phyloP scores from a whole-genome alignment of 495 filamentous ascomycete species.

The Bacidia gigantensis region DNA sequence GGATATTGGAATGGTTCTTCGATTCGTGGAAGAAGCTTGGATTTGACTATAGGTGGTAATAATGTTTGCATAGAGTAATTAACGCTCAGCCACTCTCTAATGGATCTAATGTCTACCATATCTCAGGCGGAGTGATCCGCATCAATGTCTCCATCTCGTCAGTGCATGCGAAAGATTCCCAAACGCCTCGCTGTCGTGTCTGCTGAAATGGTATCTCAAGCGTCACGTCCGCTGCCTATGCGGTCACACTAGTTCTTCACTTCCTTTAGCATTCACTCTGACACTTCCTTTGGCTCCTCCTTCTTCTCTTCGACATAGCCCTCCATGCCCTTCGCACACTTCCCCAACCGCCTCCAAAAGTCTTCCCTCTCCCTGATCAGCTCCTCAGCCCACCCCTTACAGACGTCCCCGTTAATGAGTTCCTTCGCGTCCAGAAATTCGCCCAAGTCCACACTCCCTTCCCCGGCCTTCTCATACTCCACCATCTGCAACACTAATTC shows the following conservation, averaged over 20 bases:
- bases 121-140: neutral
- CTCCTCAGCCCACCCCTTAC: slow-evolving; percentile 63
- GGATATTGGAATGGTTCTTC: neutral
- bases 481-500: slow-evolving; percentile 90
- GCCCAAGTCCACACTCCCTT: slow-evolving; percentile 49
- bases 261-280: too few species aligned
- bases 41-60: neutral
- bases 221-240: too few species aligned
- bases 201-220: neutral
- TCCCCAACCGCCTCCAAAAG: slow-evolving; percentile 45
- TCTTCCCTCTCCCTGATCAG: slow-evolving; percentile 61
- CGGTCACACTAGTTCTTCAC: too few species aligned
- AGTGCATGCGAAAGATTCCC: neutral
- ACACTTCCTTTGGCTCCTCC: neutral
- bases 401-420: slow-evolving; percentile 62
- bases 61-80: neutral
- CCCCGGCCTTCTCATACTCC: slow-evolving; percentile 72
- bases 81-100: neutral
- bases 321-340: neutral
- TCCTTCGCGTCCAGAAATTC: slow-evolving; percentile 70
- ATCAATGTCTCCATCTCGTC: neutral
- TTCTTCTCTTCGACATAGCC: neutral
- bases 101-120: neutral
- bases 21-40: neutral
- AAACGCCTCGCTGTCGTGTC: neutral